phyloP scores from a whole-genome alignment of 2,329 filamentous ascomycete genomes.

The Sordariomycetes sp. region DNA sequence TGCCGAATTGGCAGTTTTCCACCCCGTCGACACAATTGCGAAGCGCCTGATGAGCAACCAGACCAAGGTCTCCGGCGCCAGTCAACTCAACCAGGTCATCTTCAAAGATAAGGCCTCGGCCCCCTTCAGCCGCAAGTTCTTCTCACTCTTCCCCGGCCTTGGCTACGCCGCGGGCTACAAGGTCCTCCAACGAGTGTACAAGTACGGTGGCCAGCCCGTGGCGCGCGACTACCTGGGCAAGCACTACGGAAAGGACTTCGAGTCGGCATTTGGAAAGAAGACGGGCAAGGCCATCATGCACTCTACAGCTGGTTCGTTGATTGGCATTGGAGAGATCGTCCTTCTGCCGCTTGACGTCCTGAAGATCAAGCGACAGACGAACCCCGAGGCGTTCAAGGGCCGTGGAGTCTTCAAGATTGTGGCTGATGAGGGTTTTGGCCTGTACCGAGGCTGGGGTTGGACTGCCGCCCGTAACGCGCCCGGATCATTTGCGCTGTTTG shows the following conservation, averaged over 20 bases:
- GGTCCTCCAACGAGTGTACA: conserved; percentile 93
- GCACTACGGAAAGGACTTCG: conserved; percentile 77
- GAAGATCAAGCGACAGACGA: conserved; percentile 99
- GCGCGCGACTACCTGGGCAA: conserved; percentile 78
- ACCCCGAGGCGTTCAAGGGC: conserved; percentile 94
- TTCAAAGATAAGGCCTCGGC: conserved; percentile 83
- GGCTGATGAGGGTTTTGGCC: conserved; percentile 84
- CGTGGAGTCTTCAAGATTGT: conserved; percentile 86
- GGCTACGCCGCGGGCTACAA: conserved; percentile 98
- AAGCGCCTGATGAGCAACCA: conserved; percentile 99
- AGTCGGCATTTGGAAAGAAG: conserved; percentile 86
- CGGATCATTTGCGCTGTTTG: conserved; percentile 94
- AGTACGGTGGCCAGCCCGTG: conserved; percentile 95
- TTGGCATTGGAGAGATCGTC: conserved; percentile 95
- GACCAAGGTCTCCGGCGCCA: conserved; percentile 32
- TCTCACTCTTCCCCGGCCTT: conserved; percentile 92
- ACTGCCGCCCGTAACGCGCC: conserved; percentile 95
- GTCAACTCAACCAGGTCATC: conserved; percentile 79
- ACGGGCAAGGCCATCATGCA: conserved; percentile 98
- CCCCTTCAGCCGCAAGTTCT: conserved; percentile 65
- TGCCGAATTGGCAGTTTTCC: conserved; percentile 86
- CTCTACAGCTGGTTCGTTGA: conserved; percentile 89
- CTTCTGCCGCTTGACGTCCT: conserved; percentile 91
- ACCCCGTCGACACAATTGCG: conserved; percentile 94
- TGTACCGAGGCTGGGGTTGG: conserved; percentile 97